phyloP scores from a whole-genome alignment of 306 rosid species.

The Purshia tridentata region DNA sequence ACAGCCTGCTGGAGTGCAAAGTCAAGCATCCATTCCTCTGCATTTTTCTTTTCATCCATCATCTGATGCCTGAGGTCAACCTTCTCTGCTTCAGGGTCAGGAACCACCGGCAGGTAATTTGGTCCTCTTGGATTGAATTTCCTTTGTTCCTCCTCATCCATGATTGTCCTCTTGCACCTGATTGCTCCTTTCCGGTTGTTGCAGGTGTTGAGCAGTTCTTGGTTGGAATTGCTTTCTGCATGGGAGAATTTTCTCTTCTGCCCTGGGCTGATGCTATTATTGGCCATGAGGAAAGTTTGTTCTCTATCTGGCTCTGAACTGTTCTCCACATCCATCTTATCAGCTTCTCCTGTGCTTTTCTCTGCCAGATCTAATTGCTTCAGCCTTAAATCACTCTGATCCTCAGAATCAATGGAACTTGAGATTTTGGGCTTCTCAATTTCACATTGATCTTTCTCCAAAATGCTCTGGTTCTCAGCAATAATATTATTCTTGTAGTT shows the following conservation, averaged over 20 bases:
- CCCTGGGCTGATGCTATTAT: slow-evolving; percentile 11
- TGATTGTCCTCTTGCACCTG: slow-evolving; percentile 32
- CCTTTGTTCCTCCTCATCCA: slow-evolving; percentile 56
- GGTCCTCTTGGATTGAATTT: slow-evolving; percentile 72
- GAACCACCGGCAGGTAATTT: slow-evolving; percentile 65
- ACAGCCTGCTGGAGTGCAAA: slow-evolving; percentile 66
- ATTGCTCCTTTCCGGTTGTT: slow-evolving; percentile 34
- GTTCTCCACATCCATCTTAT: slow-evolving; percentile 11
- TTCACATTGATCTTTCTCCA: slow-evolving; percentile 17
- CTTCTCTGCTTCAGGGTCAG: slow-evolving; percentile 63
- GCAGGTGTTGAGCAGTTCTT: slow-evolving; percentile 32
- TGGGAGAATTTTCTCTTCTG: slow-evolving; percentile 20
- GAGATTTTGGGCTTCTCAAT: slow-evolving; percentile 10
- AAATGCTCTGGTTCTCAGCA: slow-evolving; percentile 2
- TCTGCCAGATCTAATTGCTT: slow-evolving; percentile 18
- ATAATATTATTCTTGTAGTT: not conserved
- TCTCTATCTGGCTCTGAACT: not conserved
- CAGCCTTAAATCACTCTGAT: slow-evolving; percentile 7
- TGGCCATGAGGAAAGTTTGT: not conserved
- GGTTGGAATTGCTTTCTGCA: not conserved
- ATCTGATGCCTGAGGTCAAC: slow-evolving; percentile 82
- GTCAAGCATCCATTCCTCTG: slow-evolving; percentile 97
- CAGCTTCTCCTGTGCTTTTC: not conserved
- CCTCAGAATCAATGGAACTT: slow-evolving; percentile 14
- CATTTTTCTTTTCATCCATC: slow-evolving; percentile 72